Evolutionary conservation across 1,284 basidiomycete species (phyloP), one percentile per base, ranked within the genome.

Genomic region (Ganoderma meredithae): DNA sequence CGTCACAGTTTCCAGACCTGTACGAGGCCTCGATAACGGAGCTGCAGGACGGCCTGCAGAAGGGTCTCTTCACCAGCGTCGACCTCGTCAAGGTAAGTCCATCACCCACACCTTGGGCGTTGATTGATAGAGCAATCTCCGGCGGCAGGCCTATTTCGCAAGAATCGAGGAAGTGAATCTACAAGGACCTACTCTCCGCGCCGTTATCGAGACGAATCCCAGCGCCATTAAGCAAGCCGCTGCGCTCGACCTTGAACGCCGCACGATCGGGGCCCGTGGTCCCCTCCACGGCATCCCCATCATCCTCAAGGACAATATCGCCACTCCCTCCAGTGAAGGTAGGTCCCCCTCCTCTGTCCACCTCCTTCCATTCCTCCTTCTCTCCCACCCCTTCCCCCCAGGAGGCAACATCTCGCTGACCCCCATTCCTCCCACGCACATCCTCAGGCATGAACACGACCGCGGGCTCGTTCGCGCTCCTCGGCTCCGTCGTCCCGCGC

Each of bases 161-260:
- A 84, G 91, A 3, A 91, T 92, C 56, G 86, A 89, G 10, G 90
- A 93, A 76, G 91, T 92, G 53, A 92, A 93, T 73, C 73, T 87
- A n/a, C 76, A 87, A 67, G 90, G 90, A 0, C 86, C 90, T 2
- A 76, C 76, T 1, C 79, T 93, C 25, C 84, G 87, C 5, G 90
- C 90, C 0, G 83, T 93, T 1, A 81, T 92, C 43, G 90, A 92
- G 74, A 81, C 80, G 1, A 92, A 90, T 70, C 89, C 90, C 0
- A 84, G 82, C 17, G 90, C 90, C 1, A 75, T 91, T 12, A 71
- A 71, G n/a, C 81, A 88, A 74, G 88, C 89, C 12, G 83, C 82
- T 22, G 52, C 22, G 6, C 78, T 91, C 9, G 91, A 92, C 69
- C 70, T 72, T 0, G 90, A 92, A 73, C 81, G 90, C 2, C 78